Evolutionary conservation across 139 green algal species (phyloP).

Genomic region (Chlorella sorokiniana): DNA sequence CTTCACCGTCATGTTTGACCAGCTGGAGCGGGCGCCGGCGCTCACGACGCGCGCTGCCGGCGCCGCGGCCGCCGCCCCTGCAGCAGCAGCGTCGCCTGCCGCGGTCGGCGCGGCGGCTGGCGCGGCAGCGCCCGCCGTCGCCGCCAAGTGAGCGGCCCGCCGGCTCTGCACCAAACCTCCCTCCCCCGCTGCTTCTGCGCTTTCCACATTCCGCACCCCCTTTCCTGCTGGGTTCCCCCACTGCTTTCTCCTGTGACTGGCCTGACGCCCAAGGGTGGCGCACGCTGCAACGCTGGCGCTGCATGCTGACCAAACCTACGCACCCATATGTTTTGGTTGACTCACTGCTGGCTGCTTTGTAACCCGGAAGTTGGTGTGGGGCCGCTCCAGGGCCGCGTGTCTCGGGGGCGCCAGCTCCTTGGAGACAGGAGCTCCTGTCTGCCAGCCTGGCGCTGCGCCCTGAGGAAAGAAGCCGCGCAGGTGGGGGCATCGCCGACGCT

Average conservation of each 20-base stretch:
- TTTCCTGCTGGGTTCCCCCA: too few species aligned
- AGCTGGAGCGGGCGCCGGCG: constrained; percentile 64
- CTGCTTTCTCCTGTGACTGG: too few species aligned
- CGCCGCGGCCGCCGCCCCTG: not conserved
- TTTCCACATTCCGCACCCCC: too few species aligned
- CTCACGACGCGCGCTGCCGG: not conserved
- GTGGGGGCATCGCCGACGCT: too few species aligned
- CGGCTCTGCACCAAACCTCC: too few species aligned
- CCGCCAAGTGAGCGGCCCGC: not conserved
- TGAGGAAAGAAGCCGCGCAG: too few species aligned
- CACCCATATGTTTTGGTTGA: not conserved
- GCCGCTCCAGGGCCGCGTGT: too few species aligned
- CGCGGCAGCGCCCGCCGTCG: not conserved
- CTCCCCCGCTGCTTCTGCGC: too few species aligned
- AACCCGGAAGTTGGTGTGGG: not conserved
- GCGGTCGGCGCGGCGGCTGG: not conserved
- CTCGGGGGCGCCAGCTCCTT: too few species aligned
- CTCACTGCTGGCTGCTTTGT: not conserved
- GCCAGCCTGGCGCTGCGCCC: too few species aligned
- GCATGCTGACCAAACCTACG: not conserved
- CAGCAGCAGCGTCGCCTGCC: not conserved
- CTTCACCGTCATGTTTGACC: constrained; percentile 65
- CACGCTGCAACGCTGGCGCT: not conserved
- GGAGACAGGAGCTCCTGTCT: too few species aligned
- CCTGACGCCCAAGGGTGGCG: too few species aligned